These are phyloP conservation scores for Hypoxylon cercidicola DNA, from an alignment of 495 filamentous ascomycete species.

Conservation along the genomic window DNA sequence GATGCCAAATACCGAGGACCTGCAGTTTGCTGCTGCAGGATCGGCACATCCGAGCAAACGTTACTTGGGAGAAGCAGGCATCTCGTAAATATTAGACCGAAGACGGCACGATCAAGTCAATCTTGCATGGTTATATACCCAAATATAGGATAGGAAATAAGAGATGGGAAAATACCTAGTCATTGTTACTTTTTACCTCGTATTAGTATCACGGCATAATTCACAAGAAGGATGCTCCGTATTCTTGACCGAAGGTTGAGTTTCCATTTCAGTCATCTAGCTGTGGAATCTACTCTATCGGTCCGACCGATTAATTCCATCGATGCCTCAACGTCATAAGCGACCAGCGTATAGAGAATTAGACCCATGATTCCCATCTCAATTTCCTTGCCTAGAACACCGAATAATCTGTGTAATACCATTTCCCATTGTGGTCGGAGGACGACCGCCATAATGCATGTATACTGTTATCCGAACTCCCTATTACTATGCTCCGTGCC, in stretches of 20 bases:
- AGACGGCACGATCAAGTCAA: slow-evolving; percentile 1
- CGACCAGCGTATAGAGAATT: background rate
- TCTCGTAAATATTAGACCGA: slow-evolving; percentile 7
- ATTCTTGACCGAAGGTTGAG: slow-evolving; percentile 30
- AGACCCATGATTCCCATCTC: slow-evolving; percentile 10
- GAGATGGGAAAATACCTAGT: background rate
- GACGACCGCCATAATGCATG: slow-evolving; percentile 28
- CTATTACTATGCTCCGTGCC: slow-evolving; percentile 22
- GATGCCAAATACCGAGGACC: slow-evolving; percentile 31
- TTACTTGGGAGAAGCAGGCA: slow-evolving; percentile 12
- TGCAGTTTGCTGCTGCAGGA: slow-evolving; percentile 7
- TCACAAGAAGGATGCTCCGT: slow-evolving; percentile 9
- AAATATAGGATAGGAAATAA: background rate
- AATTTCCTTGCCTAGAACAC: slow-evolving; percentile 13
- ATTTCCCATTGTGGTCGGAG: slow-evolving; percentile 3
- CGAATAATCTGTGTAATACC: slow-evolving; percentile 21
- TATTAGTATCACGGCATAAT: background rate
- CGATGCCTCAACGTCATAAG: slow-evolving; percentile 8
- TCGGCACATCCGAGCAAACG: slow-evolving; percentile 34
- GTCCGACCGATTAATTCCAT: slow-evolving; percentile 18
- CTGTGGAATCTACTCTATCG: slow-evolving; percentile 11
- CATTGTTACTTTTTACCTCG: no score
- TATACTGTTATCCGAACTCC: slow-evolving; percentile 12
- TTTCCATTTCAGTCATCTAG: slow-evolving; percentile 33
- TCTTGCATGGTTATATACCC: slow-evolving; percentile 17